phyloP scores from a whole-genome alignment of 2,329 filamentous ascomycete genomes.

The Colletotrichum sidae region DNA sequence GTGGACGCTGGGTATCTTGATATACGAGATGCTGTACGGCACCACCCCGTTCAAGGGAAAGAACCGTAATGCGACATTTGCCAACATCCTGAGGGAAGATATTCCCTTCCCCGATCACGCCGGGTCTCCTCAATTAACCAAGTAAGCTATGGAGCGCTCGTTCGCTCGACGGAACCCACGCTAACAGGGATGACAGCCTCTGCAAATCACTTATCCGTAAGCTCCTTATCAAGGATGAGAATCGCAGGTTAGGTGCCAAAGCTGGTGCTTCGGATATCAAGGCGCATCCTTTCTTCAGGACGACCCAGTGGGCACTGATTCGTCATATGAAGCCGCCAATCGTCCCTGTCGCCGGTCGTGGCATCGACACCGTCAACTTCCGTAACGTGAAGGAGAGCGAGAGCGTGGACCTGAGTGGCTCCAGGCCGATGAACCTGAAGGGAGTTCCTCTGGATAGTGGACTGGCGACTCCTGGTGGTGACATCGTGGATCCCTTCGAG shows the following conservation, averaged over 20 bases:
- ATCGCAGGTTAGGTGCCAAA: slow-evolving; percentile 89
- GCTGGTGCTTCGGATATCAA: slow-evolving; percentile 98
- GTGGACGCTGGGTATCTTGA: slow-evolving; percentile 97
- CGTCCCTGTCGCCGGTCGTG: slow-evolving; percentile 89
- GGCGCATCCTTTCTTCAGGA: slow-evolving; percentile 93
- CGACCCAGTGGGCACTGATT: slow-evolving; percentile 95
- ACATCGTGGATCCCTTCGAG: slow-evolving; percentile 88
- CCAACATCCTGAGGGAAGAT: slow-evolving; percentile 95
- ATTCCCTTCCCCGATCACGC: slow-evolving; percentile 94
- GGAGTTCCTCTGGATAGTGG: slow-evolving; percentile 90
- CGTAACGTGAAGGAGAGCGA: slow-evolving; percentile 97
- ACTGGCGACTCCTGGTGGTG: slow-evolving; percentile 84
- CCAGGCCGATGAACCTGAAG: slow-evolving; percentile 67
- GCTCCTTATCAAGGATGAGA: slow-evolving; percentile 97
- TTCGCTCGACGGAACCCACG: slow-evolving; percentile 16
- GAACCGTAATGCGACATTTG: slow-evolving; percentile 97
- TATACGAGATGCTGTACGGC: slow-evolving; percentile 99
- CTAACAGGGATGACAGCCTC: slow-evolving; percentile 66
- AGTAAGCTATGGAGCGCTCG: slow-evolving; percentile 63
- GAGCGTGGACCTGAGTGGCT: slow-evolving; percentile 85
- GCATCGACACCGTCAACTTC: slow-evolving; percentile 96
- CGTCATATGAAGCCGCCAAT: slow-evolving; percentile 98
- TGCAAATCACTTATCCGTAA: slow-evolving; percentile 98
- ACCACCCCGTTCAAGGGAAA: slow-evolving; percentile 99
- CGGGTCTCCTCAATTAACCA: slow-evolving; percentile 86